Base-by-base conservation (phyloP, 2,329 filamentous ascomycete species). In the Fusarium lyarnte region DNA sequence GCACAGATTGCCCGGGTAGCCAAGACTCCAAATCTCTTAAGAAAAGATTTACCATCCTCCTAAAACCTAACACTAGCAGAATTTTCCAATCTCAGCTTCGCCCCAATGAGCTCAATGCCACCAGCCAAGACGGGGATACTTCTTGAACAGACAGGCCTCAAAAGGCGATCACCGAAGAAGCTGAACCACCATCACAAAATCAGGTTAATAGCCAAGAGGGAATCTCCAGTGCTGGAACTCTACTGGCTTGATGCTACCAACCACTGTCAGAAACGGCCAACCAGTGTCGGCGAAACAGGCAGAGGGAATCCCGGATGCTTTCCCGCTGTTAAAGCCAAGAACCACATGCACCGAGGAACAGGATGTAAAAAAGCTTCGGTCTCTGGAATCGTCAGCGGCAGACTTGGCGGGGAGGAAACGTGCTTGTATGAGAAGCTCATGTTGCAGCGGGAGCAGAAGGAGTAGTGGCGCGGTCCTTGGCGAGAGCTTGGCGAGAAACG, bases 391-490 rank as follows among this genome's bases (percentile, higher is more conserved):
- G 45, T 62, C 45, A 62, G 61, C 17, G 31, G 55, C 29, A 35
- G 12, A 13, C 61, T 64, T 64, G 66, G 65, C 39, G 46, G 2
- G 25, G 6, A 25, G 16, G 29, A 4, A 69, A 69, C 66, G 66
- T 69, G 66, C 58, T 9, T 52, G 45, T 12, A 43, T 5, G 31
- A 42, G 33, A 38, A 58, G 58, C 51, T 69, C 31, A 23, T n/a
- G 39, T 69, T 38, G 54, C 51, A 49, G 31, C 42, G 51, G 33
- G 43, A 43, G 47, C 42, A 46, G 21, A 25, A 58, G 66, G 58
- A 45, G 62, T 58, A 10, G 49, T 62, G 66, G 69, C 61, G 62
- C 39, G 57, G 58, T 41, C 21, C 70, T 73, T 73, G 70, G 70
- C 68, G 46, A 29, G 59, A 6, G 1, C 67, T 70, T 70, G 67